Percentiles rank a stretch among this genome's conserved stretches.
phyloP scores from a whole-genome alignment of 1,284 basidiomycete species.

The Pseudozyma flocculosa region DNA sequence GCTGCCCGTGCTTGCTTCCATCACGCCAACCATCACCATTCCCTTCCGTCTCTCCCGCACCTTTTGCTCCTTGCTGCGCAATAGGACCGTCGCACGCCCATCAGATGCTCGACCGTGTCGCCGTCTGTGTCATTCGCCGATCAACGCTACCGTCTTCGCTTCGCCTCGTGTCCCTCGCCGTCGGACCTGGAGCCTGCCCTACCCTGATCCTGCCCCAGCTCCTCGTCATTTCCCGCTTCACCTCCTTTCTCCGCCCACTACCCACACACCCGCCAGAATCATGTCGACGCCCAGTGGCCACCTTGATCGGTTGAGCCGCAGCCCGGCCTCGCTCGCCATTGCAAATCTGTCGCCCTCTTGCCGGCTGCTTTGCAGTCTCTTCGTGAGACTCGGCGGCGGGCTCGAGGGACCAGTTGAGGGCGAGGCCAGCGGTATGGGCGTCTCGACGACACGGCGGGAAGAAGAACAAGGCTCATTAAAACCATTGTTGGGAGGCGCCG shows the following conservation, averaged over 20 bases:
- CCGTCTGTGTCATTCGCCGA: too few relatives aligned
- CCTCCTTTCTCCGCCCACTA: background rate
- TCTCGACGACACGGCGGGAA: slow-evolving; percentile 6
- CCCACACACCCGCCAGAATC: slow-evolving; percentile 19
- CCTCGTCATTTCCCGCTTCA: background rate
- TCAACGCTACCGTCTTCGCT: too few relatives aligned
- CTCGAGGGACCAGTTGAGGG: slow-evolving; percentile 22
- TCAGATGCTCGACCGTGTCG: too few relatives aligned
- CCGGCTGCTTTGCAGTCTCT: slow-evolving; percentile 34
- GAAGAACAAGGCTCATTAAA: slow-evolving; percentile 33
- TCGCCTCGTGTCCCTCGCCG: too few relatives aligned
- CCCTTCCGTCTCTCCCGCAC: too few relatives aligned
- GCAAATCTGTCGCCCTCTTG: slow-evolving; percentile 16
- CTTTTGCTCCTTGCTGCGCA: too few relatives aligned
- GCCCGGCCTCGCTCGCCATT: slow-evolving; percentile 20
- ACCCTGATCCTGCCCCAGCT: background rate
- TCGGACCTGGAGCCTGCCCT: background rate
- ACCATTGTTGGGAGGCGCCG: slow-evolving; percentile 44
- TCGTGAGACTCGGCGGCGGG: slow-evolving; percentile 32
- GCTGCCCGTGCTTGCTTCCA: too few relatives aligned
- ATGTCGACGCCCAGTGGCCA: slow-evolving; percentile 9
- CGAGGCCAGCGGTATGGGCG: slow-evolving; percentile 2
- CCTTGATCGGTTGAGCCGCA: slow-evolving; percentile 1
- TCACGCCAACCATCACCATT: too few relatives aligned
- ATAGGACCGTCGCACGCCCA: too few relatives aligned